phyloP scores from a whole-genome alignment of 2,329 filamentous ascomycete species.

The Colletotrichum endophyticum region DNA sequence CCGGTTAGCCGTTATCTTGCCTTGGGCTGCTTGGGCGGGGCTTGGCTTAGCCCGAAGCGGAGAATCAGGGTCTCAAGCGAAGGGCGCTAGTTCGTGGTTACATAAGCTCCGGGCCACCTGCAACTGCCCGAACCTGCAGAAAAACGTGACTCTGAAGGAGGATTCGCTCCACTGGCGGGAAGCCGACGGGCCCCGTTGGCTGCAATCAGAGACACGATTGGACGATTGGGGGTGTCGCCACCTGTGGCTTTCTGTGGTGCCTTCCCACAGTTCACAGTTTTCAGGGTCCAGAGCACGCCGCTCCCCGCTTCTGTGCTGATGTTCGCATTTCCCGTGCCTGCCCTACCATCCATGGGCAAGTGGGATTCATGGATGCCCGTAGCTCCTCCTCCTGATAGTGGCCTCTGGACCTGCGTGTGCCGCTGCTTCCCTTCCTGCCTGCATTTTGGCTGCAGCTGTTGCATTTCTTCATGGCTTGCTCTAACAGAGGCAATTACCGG shows the following conservation, averaged over 20 bases:
- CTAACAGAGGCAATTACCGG: neutral
- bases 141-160: neutral
- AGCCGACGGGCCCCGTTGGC: neutral
- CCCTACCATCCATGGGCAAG: neutral
- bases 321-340: neutral
- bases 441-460: neutral
- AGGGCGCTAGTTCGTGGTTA: neutral
- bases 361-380: neutral
- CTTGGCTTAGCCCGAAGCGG: neutral
- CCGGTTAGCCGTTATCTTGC: neutral
- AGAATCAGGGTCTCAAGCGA: neutral
- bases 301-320: neutral
- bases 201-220: neutral
- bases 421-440: neutral
- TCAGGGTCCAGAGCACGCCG: conserved; percentile 6
- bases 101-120: neutral
- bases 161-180: neutral
- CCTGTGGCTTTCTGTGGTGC: neutral
- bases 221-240: neutral
- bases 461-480: neutral
- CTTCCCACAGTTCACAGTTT: neutral
- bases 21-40: neutral
- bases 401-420: neutral
- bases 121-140: neutral
- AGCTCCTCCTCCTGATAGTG: neutral